Evolutionary conservation across 148 eudicot genomes (phyloP).

Genomic region (Vaccinium macrocarpon): DNA sequence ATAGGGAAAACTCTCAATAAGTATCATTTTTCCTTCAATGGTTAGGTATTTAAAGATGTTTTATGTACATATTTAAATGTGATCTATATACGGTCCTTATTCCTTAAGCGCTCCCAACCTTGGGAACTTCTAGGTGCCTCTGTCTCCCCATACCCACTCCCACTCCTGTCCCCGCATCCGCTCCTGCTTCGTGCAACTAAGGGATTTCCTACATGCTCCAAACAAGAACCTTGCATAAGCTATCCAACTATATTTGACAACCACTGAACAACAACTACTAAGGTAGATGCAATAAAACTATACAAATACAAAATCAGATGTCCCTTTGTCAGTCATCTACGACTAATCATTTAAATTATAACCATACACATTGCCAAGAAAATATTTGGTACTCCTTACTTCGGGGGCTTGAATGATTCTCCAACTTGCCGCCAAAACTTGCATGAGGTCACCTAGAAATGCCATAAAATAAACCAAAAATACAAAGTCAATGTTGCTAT

Average conservation of each 20-base stretch:
- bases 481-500: slow-evolving; percentile 6
- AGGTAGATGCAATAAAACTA: not conserved
- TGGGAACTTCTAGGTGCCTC: too few species aligned
- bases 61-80: too few species aligned
- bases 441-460: slow-evolving; percentile 50
- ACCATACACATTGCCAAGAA: not conserved
- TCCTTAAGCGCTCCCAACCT: too few species aligned
- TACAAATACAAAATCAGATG: not conserved
- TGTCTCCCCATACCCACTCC: too few species aligned
- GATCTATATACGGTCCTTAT: too few species aligned
- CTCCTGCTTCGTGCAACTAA: too few species aligned
- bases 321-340: not conserved
- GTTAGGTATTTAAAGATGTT: too few species aligned
- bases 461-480: not conserved
- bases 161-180: too few species aligned
- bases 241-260: not conserved
- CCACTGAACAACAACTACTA: not conserved
- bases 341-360: not conserved
- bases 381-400: slow-evolving; percentile 35
- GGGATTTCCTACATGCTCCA: not conserved
- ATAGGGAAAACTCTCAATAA: too few species aligned
- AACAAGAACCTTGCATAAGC: not conserved
- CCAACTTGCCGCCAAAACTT: slow-evolving; percentile 60
- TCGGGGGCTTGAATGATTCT: slow-evolving; percentile 60
- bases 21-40: too few species aligned